These are phyloP conservation scores for Nakazawaea peltata DNA, from an alignment of 805 yeast species.

Conservation along the genomic window DNA sequence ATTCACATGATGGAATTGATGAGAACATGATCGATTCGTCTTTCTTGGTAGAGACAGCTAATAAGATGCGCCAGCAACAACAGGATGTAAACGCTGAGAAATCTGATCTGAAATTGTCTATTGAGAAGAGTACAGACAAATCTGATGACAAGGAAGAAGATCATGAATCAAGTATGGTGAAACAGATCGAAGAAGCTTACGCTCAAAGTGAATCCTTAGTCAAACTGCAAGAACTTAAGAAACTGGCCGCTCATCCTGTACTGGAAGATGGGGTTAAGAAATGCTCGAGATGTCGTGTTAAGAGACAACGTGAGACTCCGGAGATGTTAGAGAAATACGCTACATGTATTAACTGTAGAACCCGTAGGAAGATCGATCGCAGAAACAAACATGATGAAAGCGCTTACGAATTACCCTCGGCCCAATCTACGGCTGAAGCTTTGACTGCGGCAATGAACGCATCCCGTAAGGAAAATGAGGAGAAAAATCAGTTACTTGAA, in stretches of 20 bases:
- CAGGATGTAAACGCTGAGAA: neutral
- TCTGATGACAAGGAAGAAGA: constrained; percentile 4
- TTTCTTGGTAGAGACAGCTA: neutral
- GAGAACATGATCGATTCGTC: neutral
- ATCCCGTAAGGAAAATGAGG: constrained; percentile 1
- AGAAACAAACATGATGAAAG: constrained; percentile 9
- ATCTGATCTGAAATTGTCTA: too few relatives aligned
- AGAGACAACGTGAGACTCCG: constrained; percentile 24
- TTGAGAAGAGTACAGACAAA: too few relatives aligned
- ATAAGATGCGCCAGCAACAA: neutral
- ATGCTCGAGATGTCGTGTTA: constrained; percentile 36
- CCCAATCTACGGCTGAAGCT: constrained; percentile 10
- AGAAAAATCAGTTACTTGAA: neutral
- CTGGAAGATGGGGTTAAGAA: constrained; percentile 20
- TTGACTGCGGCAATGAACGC: constrained; percentile 9
- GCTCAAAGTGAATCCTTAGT: too few relatives aligned
- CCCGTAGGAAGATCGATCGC: constrained; percentile 27
- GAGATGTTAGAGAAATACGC: constrained; percentile 28
- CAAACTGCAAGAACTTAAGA: too few relatives aligned
- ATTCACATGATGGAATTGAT: neutral
- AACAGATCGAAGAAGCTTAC: neutral
- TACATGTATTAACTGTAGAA: constrained; percentile 33
- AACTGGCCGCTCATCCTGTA: too few relatives aligned
- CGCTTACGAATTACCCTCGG: constrained; percentile 6
- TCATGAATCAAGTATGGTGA: neutral